Percentiles rank a stretch among this genome's conserved stretches.
phyloP scores from a whole-genome alignment of 768 basidiomycete species.

The Xerocomus spinulosus region DNA sequence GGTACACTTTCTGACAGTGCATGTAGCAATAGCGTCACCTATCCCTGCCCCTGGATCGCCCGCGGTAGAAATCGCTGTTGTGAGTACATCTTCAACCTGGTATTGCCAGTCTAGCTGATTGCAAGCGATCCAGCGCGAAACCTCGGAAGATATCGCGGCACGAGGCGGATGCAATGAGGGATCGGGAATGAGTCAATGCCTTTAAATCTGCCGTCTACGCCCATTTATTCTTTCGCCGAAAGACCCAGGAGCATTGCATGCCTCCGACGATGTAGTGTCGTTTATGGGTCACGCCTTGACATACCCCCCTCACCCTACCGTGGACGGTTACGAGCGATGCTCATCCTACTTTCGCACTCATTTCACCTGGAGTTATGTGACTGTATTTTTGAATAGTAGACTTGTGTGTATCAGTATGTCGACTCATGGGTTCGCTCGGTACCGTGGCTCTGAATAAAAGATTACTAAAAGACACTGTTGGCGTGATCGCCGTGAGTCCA shows the following conservation, averaged over 20 bases:
- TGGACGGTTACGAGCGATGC: constrained; percentile 3
- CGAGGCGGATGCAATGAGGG: constrained; percentile 9
- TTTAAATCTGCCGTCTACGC: not conserved
- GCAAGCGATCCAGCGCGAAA: constrained; percentile 8
- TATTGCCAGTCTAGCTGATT: not conserved
- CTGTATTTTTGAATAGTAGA: constrained; percentile 24
- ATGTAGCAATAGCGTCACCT: constrained; percentile 27
- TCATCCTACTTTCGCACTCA: not conserved
- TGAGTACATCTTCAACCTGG: constrained; percentile 1
- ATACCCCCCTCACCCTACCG: constrained; percentile 3
- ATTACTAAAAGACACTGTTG: no score
- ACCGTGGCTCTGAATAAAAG: not conserved
- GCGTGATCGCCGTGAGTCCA: no score
- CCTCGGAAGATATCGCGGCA: constrained; percentile 12
- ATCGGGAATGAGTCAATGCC: not conserved
- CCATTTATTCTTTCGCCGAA: not conserved
- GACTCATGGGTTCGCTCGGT: not conserved
- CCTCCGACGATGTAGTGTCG: constrained; percentile 3
- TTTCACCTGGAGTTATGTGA: not conserved
- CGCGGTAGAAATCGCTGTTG: constrained; percentile 14
- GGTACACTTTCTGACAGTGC: not conserved
- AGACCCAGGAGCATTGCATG: not conserved
- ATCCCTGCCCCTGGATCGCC: constrained; percentile 17
- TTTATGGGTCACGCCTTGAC: not conserved
- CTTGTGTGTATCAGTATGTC: constrained; percentile 21